These are phyloP conservation scores for Pseudoscleropodium purum DNA, from an alignment of 225 moss, liverwort and hornwort species.

Conservation along the genomic window DNA sequence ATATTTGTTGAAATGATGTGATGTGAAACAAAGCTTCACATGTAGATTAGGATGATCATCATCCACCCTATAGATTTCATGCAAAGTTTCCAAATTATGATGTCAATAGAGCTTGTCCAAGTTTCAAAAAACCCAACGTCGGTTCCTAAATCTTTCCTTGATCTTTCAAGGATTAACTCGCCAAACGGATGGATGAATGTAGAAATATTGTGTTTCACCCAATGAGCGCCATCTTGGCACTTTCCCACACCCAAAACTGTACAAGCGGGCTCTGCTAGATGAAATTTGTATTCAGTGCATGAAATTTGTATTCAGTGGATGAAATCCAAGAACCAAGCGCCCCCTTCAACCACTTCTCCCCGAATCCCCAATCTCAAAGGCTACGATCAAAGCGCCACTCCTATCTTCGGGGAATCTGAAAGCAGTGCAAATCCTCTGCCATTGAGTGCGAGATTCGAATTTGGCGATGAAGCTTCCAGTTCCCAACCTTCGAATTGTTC, in stretches of 20 bases:
- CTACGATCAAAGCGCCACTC: background rate
- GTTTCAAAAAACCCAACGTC: background rate
- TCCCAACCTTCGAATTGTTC: background rate
- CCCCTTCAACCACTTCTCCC: background rate
- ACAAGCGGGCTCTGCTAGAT: background rate
- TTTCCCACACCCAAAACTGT: background rate
- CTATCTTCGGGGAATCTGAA: background rate
- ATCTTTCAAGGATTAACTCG: background rate
- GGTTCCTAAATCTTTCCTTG: too few relatives aligned
- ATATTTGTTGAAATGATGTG: background rate
- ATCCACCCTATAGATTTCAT: background rate
- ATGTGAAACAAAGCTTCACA: background rate
- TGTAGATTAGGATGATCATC: background rate
- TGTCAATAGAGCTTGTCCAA: background rate
- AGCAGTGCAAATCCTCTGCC: background rate
- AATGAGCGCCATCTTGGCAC: background rate
- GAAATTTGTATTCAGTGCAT: background rate
- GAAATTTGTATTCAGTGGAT: background rate
- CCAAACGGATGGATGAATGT: background rate
- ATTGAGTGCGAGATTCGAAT: background rate
- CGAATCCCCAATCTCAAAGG: background rate
- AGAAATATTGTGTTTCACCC: background rate
- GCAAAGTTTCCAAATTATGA: background rate
- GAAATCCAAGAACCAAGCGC: background rate
- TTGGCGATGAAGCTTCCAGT: background rate